phyloP scores from a whole-genome alignment of 768 basidiomycete species.

The Leccinum aurantiacum region DNA sequence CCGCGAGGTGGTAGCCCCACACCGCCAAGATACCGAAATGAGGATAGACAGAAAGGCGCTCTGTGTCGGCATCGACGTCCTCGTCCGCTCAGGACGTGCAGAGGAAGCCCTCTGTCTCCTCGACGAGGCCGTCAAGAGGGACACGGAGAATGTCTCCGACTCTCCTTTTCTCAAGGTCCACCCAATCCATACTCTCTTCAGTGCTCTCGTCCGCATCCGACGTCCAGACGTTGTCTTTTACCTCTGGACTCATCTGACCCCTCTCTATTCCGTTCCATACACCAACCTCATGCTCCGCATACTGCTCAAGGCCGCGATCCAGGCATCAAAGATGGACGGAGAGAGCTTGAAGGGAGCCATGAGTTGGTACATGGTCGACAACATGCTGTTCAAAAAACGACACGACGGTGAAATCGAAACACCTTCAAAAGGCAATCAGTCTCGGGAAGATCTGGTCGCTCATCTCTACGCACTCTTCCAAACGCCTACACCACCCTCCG shows the following conservation, averaged over 20 bases:
- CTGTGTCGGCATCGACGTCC: conserved; percentile 48
- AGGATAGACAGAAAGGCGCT: conserved; percentile 48
- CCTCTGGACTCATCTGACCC: conserved; percentile 66
- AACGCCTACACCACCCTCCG: conserved; percentile 28
- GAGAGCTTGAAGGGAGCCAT: conserved; percentile 51
- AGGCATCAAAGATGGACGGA: conserved; percentile 51
- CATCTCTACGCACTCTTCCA: conserved; percentile 15
- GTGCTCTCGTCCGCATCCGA: conserved; percentile 45
- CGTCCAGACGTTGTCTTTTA: conserved; percentile 65
- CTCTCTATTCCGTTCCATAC: conserved; percentile 57
- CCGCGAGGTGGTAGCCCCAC: conserved; percentile 10
- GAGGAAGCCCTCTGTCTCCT: conserved; percentile 52
- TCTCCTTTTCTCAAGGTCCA: conserved; percentile 24
- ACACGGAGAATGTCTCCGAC: conserved; percentile 8
- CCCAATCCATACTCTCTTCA: conserved; percentile 46
- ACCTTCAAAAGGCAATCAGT: background rate
- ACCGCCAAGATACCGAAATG: conserved; percentile 8
- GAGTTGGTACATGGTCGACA: conserved; percentile 27
- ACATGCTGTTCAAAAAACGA: conserved; percentile 16
- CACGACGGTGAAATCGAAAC: conserved; percentile 3
- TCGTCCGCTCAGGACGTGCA: conserved; percentile 44
- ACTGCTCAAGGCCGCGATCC: conserved; percentile 59
- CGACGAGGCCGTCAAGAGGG: conserved; percentile 37
- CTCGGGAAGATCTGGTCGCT: conserved; percentile 12
- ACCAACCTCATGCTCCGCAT: conserved; percentile 56